Conservation (phyloP, 2,329 filamentous ascomycete genomes). For the Penicillium sclerotiorum region DNA sequence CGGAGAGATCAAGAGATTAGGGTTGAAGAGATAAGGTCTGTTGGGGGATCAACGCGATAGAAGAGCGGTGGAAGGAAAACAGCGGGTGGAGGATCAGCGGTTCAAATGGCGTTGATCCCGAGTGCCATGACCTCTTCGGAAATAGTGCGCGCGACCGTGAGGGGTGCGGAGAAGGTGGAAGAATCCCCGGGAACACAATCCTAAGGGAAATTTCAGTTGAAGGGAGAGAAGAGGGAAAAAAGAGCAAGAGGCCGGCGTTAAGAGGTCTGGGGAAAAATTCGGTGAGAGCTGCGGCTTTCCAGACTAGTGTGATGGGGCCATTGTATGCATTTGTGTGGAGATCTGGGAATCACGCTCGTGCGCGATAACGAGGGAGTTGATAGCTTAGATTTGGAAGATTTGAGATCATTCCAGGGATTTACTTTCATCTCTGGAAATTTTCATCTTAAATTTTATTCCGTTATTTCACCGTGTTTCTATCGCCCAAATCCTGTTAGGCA, state of each 20-base stretch:
- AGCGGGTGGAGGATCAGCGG: constrained; percentile 21
- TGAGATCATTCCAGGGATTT: too few relatives aligned
- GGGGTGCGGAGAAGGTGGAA: constrained; percentile 14
- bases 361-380: too few relatives aligned
- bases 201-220: background rate
- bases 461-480: too few relatives aligned
- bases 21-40: background rate
- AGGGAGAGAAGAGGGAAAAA: constrained; percentile 1
- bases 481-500: too few relatives aligned
- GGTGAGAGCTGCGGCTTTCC: too few relatives aligned
- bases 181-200: background rate
- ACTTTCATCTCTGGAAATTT: too few relatives aligned
- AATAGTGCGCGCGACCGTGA: constrained; percentile 17
- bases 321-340: too few relatives aligned
- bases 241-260: too few relatives aligned
- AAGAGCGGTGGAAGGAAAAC: constrained; percentile 20
- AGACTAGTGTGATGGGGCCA: too few relatives aligned
- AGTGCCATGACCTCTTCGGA: constrained; percentile 19
- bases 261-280: background rate
- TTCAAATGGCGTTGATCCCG: too few relatives aligned
- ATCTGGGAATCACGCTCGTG: too few relatives aligned
- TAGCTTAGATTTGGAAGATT: background rate
- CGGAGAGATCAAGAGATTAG: background rate
- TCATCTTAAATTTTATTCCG: too few relatives aligned
- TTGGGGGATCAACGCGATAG: background rate